Percentiles rank a stretch among this genome's conserved stretches.
These are phyloP conservation scores for Penicillium cosmopolitanum DNA, from an alignment of 495 filamentous ascomycete species.

Conservation along the genomic window DNA sequence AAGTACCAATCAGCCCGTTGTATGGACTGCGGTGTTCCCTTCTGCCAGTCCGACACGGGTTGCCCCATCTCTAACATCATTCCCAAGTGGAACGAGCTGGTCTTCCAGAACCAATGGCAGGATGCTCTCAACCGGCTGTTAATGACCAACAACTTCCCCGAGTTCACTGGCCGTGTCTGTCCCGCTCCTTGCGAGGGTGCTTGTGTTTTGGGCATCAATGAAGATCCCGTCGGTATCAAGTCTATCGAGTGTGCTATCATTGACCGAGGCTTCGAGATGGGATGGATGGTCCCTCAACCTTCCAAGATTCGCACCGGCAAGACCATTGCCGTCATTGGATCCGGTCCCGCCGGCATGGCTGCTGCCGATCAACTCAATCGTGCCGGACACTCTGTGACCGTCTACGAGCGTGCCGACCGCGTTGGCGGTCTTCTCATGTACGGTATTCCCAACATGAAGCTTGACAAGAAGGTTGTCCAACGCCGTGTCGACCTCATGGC, in stretches of 20 bases:
- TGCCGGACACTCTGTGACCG: conserved; percentile 86
- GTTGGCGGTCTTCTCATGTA: conserved; percentile 96
- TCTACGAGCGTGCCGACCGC: conserved; percentile 96
- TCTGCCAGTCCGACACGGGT: conserved; percentile 97
- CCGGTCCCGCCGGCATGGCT: conserved; percentile 90
- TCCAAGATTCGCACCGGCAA: conserved; percentile 86
- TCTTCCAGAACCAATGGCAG: conserved; percentile 92
- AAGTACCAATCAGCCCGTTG: conserved; percentile 99
- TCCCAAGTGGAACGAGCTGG: conserved; percentile 97
- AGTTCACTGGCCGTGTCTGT: conserved; percentile 98
- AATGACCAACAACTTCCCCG: conserved; percentile 99
- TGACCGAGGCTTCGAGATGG: conserved; percentile 98
- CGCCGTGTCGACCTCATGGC: conserved; percentile 96
- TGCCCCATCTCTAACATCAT: conserved; percentile 99
- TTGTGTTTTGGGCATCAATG: conserved; percentile 97
- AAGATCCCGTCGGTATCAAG: conserved; percentile 98
- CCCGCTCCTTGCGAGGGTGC: conserved; percentile 97
- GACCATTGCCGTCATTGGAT: conserved; percentile 90
- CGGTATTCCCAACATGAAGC: conserved; percentile 99
- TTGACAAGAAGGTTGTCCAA: conserved; percentile 98
- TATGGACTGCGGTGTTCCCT: conserved; percentile 99
- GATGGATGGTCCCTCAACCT: conserved; percentile 92
- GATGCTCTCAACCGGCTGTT: conserved; percentile 93
- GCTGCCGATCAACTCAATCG: conserved; percentile 95
- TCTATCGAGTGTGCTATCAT: conserved; percentile 99